Evolutionary conservation across 805 yeast genomes (phyloP), one percentile per base, ranked within the genome.

Genomic region (Pichia heedii): DNA sequence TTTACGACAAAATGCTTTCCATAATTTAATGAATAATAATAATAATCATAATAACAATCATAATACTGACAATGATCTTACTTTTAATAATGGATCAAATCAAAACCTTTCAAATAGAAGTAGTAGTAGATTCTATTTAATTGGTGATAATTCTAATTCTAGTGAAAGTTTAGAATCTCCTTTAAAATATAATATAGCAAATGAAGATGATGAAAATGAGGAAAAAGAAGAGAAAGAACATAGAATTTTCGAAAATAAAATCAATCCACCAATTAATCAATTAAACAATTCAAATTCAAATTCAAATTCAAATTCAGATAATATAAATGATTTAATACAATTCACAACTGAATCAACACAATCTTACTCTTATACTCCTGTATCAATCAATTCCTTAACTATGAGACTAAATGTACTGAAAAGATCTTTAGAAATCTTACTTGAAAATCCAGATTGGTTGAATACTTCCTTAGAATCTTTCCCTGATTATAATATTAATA

Each of bases 341-440:
- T 81, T 85, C 55, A 87, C 90, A 5, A 77, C 79, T 22, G 88
- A 83, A 52, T 83, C 93, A 12, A 76, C 93, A 1, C 89, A 84
- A 57, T 83, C 94, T 2, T 86, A 83, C 56, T 84, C 95, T 0
- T 86, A 86, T 58, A 86, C 93, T 3, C 84, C 83, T 42, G 64
- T 85, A 44, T 80, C 90, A 1, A 93, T 89, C 10, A 83, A 84
- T 56, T 81, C 94, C 1, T 61, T 86, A 44, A 85, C 93, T 0
- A 73, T 84, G 39, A 67, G 95, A 44, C 62, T 86, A 47, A 79
- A 79, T 43, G 88, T 84, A 15, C 66, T 86, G 52, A 84, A 80
- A 55, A 65, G 93, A 51, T 82, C 94, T 6, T 62, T 86, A 42
- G 87, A 85, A 57, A 81, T 85, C 35, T 63, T 86, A 33, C 66